Base-by-base conservation (phyloP, 73 alveolate species). In the Symbiodinium natans region DNA sequence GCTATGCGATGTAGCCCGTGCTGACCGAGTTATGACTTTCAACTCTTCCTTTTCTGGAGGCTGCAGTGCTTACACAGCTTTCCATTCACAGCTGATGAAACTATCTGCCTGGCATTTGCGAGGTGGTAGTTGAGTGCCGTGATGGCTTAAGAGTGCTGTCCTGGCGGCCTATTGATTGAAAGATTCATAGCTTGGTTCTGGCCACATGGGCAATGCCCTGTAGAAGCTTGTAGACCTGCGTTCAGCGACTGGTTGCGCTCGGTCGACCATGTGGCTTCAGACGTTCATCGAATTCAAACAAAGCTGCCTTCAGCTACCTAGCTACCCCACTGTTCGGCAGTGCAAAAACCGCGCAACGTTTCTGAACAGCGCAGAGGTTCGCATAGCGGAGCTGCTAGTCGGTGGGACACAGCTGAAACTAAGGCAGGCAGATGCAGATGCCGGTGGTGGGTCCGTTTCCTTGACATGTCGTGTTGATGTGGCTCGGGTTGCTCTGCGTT, bases 381-480 rank as follows among this genome's bases (percentile, higher is more conserved):
- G n/a, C n/a, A n/a, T n/a, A n/a, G n/a, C n/a, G n/a, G n/a, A n/a
- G n/a, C n/a, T n/a, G n/a, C n/a, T n/a, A n/a, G n/a, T n/a, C n/a
- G n/a, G n/a, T n/a, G n/a, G n/a, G n/a, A n/a, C n/a, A n/a, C n/a
- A n/a, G n/a, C n/a, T n/a, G n/a, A n/a, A n/a, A 17, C 6, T 4
- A 43, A 88, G 95, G 95, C 95, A 88, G 34, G 85, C 95, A 39
- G 95, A 39, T 39, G 95, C 85, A 40, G 86, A 59, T 68, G 95
- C 95, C 15, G 86, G 86, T 42, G 95, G 95, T 31, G 86, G 86
- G 48, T 83, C 95, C 38, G 93, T 36, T 21, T 82, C 93, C 13
- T 52, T 52, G n/a, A 52, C 31, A 23, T 52, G n/a, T n/a, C n/a
- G n/a, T n/a, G n/a, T n/a, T n/a, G n/a, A n/a, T n/a, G n/a, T n/a